phyloP scores from a whole-genome alignment of 1,284 basidiomycete species.

The Golubevia pallescens region DNA sequence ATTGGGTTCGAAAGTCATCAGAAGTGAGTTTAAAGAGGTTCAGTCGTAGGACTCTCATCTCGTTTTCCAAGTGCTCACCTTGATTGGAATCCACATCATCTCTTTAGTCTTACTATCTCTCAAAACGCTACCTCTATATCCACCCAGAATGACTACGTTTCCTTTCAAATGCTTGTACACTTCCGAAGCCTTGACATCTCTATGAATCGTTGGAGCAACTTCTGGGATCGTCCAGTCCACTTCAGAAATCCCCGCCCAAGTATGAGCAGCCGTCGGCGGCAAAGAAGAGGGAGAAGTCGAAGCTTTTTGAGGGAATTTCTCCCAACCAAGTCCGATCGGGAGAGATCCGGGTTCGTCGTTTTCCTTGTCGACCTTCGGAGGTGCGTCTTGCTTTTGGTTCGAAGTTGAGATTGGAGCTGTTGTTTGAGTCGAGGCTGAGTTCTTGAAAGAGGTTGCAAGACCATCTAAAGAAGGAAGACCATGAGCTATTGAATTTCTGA shows the following conservation, averaged over 20 bases:
- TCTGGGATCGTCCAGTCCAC: not conserved
- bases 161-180: constrained; percentile 36
- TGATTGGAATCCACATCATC: constrained; percentile 52
- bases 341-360: not conserved
- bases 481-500: not conserved
- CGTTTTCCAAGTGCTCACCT: constrained; percentile 4
- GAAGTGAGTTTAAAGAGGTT: not conserved
- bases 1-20: not conserved
- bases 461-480: not conserved
- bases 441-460: not conserved
- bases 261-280: not conserved
- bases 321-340: not conserved
- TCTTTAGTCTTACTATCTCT: constrained; percentile 32
- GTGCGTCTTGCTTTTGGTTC: not conserved
- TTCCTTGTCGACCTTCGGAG: not conserved
- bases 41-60: not conserved
- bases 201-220: not conserved
- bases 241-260: not conserved
- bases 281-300: not conserved
- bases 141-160: constrained; percentile 41
- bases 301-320: not conserved
- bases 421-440: not conserved
- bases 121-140: constrained; percentile 35
- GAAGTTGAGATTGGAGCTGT: not conserved
- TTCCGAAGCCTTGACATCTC: constrained; percentile 9